Percentiles rank a stretch among this genome's conserved stretches.
These are phyloP conservation scores for Sisymbrium irio DNA, from an alignment of 345 rosid genomes.

Conservation along the genomic window DNA sequence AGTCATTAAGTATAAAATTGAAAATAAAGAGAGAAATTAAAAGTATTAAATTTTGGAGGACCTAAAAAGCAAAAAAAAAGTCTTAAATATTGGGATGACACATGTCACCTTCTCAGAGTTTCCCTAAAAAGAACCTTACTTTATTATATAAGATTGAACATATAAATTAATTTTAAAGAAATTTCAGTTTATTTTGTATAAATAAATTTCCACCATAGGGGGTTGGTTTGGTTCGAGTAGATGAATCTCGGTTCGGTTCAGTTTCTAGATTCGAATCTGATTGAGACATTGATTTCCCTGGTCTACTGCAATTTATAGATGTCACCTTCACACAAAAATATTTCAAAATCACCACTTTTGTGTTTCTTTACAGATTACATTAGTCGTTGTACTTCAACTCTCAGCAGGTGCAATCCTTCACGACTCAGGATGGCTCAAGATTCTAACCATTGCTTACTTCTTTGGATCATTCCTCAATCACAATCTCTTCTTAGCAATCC, in stretches of 20 bases:
- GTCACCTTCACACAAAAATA: not conserved
- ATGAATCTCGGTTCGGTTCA: not conserved
- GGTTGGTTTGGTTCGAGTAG: not conserved
- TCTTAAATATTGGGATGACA: no score
- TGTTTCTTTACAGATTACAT: slow-evolving; percentile 41
- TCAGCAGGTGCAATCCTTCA: slow-evolving; percentile 59
- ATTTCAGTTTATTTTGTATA: not conserved
- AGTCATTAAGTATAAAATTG: no score
- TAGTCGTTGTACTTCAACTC: slow-evolving; percentile 72
- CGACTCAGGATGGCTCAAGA: slow-evolving; percentile 68
- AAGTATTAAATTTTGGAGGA: no score
- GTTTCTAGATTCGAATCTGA: not conserved
- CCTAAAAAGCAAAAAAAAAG: no score
- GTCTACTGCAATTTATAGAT: not conserved
- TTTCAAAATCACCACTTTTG: not conserved
- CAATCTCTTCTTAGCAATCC: slow-evolving; percentile 89
- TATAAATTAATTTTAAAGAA: no score
- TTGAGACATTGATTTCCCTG: not conserved
- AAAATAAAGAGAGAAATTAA: no score
- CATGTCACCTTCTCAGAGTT: no score
- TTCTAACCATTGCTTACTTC: slow-evolving; percentile 61
- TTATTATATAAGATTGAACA: no score
- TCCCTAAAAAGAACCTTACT: no score
- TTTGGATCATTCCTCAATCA: slow-evolving; percentile 89
- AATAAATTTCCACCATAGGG: not conserved